Base-by-base conservation (phyloP, 2,329 filamentous ascomycete genomes). In the Botrytis pseudocinerea region DNA sequence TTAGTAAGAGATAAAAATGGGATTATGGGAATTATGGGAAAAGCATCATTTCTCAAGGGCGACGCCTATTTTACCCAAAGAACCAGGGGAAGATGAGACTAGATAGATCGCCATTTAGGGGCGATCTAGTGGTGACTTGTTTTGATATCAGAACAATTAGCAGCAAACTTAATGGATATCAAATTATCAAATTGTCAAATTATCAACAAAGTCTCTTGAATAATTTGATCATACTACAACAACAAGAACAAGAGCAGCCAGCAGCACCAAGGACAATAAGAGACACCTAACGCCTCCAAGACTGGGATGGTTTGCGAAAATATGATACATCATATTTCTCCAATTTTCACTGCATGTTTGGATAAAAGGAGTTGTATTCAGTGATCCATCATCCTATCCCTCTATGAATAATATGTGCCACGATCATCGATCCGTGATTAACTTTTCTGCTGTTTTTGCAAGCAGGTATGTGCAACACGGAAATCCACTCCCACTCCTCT, bases 81-180 rank as follows among this genome's bases (percentile, higher is more conserved):
- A 57, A 57, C 10, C 70, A 66, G 63, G 70, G 70, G 70, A 66
- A 72, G 32, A 46, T 54, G 46, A 68, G 59, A 60, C 70, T 68
- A 72, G 65, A 69, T 44, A 32, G 70, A 72, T 72, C 70, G 70
- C 62, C 70, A 44, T 60, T 72, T 72, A 72, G 70, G 70, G 70
- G 70, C 70, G 70, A 72, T 72, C 70, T 72, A 72, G 28, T 44
- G 42, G 57, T 40, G 28, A 70, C 59, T 57, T 32, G 59, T 42
- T 42, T 57, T 32, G 16, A 54, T 68, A 68, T 54, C 16, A 68
- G 64, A 16, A n/a, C n/a, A 40, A 20, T 66, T 44, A 35, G 28
- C 22, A 64, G 54, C 64, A 54, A 42, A 68, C 22, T n/a, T 9
- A 35, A 25, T 60, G 18, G 28, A 69, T n/a, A 61, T 44, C 38